phyloP scores from a whole-genome alignment of 2,329 filamentous ascomycete genomes.

The Alternaria arbusti region DNA sequence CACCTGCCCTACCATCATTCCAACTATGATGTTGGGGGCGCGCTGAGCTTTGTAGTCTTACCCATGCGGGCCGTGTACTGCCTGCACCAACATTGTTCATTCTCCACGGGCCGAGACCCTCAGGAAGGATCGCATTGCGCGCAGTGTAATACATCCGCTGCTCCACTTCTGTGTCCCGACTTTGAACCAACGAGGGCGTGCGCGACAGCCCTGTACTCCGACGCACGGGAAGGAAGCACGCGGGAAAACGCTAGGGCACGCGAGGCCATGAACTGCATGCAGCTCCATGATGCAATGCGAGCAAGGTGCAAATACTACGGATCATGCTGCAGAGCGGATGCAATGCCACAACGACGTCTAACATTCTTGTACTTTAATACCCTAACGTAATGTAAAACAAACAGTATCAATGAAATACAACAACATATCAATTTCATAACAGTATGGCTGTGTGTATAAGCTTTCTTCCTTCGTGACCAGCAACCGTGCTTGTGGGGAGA shows the following conservation, averaged over 20 bases:
- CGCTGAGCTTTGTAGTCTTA: not conserved
- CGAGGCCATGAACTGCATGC: not conserved
- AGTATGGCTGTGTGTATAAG: not conserved
- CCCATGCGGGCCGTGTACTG: not conserved
- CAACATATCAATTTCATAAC: not conserved
- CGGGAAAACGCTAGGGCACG: conserved; percentile 1
- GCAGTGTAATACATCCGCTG: not conserved
- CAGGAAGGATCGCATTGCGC: not conserved
- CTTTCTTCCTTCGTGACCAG: not conserved
- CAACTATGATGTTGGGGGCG: not conserved
- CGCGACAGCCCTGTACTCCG: not conserved
- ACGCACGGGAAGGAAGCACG: not conserved
- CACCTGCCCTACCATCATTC: not conserved
- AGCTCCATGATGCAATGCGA: not conserved
- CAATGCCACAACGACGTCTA: not conserved
- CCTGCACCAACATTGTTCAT: not conserved
- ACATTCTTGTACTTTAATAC: not conserved
- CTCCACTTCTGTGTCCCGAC: conserved; percentile 16
- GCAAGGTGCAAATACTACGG: not conserved
- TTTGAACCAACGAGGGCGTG: conserved; percentile 20
- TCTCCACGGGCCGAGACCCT: conserved; percentile 6
- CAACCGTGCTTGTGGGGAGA: conserved; percentile 11
- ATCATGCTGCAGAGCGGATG: not conserved
- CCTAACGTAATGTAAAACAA: conserved; percentile 4
- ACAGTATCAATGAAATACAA: not conserved